Evolutionary conservation across 306 rosid genomes (phyloP), one percentile per base, ranked within the genome.

Genomic region (Cicer arietinum): DNA sequence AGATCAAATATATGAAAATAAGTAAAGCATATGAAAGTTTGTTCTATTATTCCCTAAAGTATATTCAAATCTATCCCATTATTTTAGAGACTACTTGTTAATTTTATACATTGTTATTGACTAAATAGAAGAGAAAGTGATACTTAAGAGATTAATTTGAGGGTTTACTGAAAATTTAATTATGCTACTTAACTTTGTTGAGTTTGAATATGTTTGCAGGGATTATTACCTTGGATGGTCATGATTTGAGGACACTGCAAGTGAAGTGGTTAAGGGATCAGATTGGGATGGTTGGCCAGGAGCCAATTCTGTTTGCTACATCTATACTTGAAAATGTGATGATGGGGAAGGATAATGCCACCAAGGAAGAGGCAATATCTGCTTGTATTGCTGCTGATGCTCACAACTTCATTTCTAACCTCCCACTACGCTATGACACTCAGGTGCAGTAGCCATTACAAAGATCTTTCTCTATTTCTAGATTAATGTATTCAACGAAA

Each of bases 221-320:
- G 60, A 62, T 64, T 46, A 76, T 94, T 77, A 89, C 90, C 43
- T 80, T 94, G 79, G 94, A 91, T 69, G 98, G 94, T 67, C 86
- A 85, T 84, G 97, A 90, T 78, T 82, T 91, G 73, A 90, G 84
- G 80, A 83, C 79, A 62, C 82, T 88, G 81, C 97, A 91, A 80
- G 90, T 91, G 20, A 91, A 88, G 77, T 91, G 97, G 96, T 84
- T 91, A 14, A 88, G 98, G 77, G 84, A 75, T 73, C 96, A 94
- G 83, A 90, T 94, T 77, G 98, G 98, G 10, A 91, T 88, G 91
- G 89, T 94, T 60, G 96, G 97, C 30, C 97, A 94, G 64, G 98
- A 94, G 77, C 97, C 98, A 9, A 69, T 85, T 73, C 97, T 91
- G 10, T 94, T 94, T 67, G 90, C 92, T 84, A 88, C 94, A 16